Conservation (phyloP, 139 green algal genomes). For the Volvox africanus region DNA sequence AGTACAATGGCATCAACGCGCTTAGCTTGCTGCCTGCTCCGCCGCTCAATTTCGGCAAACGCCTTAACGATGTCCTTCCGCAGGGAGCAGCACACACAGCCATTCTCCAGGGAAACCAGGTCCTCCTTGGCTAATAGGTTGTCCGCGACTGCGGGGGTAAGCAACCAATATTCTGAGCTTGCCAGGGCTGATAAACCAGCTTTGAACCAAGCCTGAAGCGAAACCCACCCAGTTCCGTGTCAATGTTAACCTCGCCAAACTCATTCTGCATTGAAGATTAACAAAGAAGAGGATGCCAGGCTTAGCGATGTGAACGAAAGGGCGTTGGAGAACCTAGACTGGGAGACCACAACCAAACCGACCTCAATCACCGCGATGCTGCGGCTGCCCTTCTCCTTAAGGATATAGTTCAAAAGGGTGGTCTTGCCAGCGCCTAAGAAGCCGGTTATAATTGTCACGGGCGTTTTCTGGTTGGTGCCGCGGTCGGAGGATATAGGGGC, state of each 20-base stretch:
- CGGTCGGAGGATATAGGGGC: neutral
- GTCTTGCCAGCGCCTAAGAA: constrained; percentile 84
- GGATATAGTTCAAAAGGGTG: constrained; percentile 87
- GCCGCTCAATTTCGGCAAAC: constrained; percentile 77
- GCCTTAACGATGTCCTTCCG: constrained; percentile 88
- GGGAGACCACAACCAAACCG: neutral
- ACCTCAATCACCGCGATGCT: constrained; percentile 80
- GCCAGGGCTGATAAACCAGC: neutral
- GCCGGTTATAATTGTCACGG: constrained; percentile 72
- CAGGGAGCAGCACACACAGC: constrained; percentile 90
- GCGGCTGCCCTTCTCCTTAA: constrained; percentile 62
- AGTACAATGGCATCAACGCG: constrained; percentile 76
- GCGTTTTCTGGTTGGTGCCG: constrained; percentile 46
- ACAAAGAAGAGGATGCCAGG: neutral
- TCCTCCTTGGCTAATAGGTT: constrained; percentile 87
- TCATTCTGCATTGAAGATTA: constrained; percentile 67
- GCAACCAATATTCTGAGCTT: neutral
- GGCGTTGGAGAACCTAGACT: constrained; percentile 3
- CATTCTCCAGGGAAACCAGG: constrained; percentile 85
- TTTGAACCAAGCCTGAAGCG: neutral
- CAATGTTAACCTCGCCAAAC: constrained; percentile 83
- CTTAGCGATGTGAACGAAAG: neutral
- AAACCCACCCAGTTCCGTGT: constrained; percentile 72
- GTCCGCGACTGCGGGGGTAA: constrained; percentile 66
- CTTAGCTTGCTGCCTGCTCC: constrained; percentile 42